Base-by-base conservation (phyloP, 176 grass and related monocot genomes). In the Aegilops umbellulata region DNA sequence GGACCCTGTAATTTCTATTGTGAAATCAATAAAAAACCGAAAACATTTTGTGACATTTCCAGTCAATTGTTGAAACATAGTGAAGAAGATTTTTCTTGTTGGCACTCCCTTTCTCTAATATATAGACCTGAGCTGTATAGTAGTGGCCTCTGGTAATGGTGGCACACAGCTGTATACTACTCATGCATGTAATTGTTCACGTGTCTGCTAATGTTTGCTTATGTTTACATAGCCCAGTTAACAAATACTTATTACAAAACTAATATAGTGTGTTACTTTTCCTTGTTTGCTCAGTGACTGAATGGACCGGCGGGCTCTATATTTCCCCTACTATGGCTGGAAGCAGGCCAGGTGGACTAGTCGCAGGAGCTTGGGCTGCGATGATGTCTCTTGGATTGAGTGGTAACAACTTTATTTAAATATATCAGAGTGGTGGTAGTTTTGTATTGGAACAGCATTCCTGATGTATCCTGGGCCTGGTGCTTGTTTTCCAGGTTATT, bases 231-330 rank as follows among this genome's bases (percentile, higher is more conserved):
- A 19, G 17, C 68, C 39, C 10, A 26, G 41, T 1, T n/a, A 16
- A 10, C 20, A 80, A 65, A 78, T 8, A n/a, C n/a, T n/a, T n/a
- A 63, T 79, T 85, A 1, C 19, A 47, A 55, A 82, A 73, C 3
- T 49, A 71, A 77, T 14, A 31, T 14, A 31, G 13, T 63, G 25
- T 84, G 25, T 86, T 83, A 19, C 71, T 44, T 86, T 70, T 77
- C 79, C 71, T 17, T 76, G 26, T 72, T 90, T 78, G 11, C 91
- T 66, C 84, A 96, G 97, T 99, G 46, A 99, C 97, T 13, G 97
- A 99, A 86, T 99, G 97, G 97, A 92, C 97, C 7, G 97, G 97
- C 80, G 97, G 97, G 44, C 82, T 99, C 25, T 99, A 99, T 84
- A 71, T 99, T 47, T 99, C 97, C 78, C 94, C 97, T 81, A 94